These are phyloP conservation scores for Erodium trifolium DNA, from an alignment of 441 rosid genomes.

Conservation along the genomic window DNA sequence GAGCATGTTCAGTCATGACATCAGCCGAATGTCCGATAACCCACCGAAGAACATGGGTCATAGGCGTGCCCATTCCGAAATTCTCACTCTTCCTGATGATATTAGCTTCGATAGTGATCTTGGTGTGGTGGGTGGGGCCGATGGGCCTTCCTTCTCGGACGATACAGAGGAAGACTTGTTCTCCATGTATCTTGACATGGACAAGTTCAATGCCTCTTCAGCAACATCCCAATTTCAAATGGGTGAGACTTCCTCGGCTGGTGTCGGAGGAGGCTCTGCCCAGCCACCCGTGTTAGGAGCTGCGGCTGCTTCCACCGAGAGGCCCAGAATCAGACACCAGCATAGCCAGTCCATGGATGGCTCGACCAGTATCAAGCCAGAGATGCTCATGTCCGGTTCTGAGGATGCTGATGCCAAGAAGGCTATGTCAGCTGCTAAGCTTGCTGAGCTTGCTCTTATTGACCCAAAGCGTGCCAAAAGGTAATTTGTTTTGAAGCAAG, in stretches of 20 bases:
- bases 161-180: constrained; percentile 86
- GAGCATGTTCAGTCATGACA: constrained; percentile 60
- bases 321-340: constrained; percentile 82
- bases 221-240: constrained; percentile 61
- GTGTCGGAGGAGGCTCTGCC: constrained; percentile 18
- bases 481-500: constrained; percentile 23
- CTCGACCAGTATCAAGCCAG: constrained; percentile 61
- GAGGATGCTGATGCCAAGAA: constrained; percentile 86
- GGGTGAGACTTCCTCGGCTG: constrained; percentile 46
- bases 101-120: constrained; percentile 90
- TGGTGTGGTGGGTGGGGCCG: constrained; percentile 70
- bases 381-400: constrained; percentile 69
- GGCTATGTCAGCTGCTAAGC: constrained; percentile 87
- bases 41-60: constrained; percentile 87
- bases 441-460: constrained; percentile 91
- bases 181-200: constrained; percentile 90
- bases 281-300: constrained; percentile 13
- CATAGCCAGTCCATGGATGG: constrained; percentile 97
- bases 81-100: constrained; percentile 93
- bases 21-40: constrained; percentile 83
- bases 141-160: constrained; percentile 81
- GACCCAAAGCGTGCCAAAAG: constrained; percentile 99
- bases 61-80: constrained; percentile 92
- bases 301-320: constrained; percentile 26
- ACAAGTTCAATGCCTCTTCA: constrained; percentile 72